Conservation (phyloP, 192 early-diverging fungal species). For the Coemansia sp. region DNA sequence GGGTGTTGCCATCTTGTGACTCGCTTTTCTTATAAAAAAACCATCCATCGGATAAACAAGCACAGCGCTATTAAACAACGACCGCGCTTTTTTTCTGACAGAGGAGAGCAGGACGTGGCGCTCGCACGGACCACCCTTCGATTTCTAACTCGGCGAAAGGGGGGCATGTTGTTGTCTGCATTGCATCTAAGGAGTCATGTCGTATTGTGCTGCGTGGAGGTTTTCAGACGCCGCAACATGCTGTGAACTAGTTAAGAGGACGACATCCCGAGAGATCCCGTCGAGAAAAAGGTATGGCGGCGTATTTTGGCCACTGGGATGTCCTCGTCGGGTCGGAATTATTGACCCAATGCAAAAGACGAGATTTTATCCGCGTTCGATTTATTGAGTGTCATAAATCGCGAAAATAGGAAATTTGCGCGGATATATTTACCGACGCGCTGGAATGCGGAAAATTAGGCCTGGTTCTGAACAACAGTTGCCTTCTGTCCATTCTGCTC, state of each 20-base stretch:
- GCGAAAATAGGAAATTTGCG: too few relatives aligned
- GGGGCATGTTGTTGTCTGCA: not conserved
- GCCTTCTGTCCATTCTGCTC: conserved; percentile 13
- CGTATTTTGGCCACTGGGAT: conserved; percentile 3
- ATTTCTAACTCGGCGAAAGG: conserved; percentile 5
- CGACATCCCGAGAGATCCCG: too few relatives aligned
- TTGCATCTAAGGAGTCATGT: conserved; percentile 11
- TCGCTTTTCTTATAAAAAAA: not conserved
- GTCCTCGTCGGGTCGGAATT: too few relatives aligned
- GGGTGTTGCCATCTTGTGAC: not conserved
- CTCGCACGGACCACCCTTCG: conserved; percentile 1
- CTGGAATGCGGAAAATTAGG: too few relatives aligned
- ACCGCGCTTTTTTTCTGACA: conserved; percentile 6
- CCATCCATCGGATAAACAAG: too few relatives aligned
- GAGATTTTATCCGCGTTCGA: too few relatives aligned
- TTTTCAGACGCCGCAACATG: too few relatives aligned
- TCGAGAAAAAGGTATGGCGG: too few relatives aligned
- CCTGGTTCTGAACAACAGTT: conserved; percentile 42
- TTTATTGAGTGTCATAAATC: not conserved
- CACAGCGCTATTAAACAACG: too few relatives aligned
- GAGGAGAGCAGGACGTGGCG: not conserved
- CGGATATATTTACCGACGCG: too few relatives aligned
- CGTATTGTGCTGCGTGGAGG: not conserved
- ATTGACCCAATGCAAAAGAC: too few relatives aligned
- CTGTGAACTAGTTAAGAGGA: too few relatives aligned